These are phyloP conservation scores for Clarireedia hainanense DNA, from an alignment of 2,329 filamentous ascomycete species.

Conservation along the genomic window DNA sequence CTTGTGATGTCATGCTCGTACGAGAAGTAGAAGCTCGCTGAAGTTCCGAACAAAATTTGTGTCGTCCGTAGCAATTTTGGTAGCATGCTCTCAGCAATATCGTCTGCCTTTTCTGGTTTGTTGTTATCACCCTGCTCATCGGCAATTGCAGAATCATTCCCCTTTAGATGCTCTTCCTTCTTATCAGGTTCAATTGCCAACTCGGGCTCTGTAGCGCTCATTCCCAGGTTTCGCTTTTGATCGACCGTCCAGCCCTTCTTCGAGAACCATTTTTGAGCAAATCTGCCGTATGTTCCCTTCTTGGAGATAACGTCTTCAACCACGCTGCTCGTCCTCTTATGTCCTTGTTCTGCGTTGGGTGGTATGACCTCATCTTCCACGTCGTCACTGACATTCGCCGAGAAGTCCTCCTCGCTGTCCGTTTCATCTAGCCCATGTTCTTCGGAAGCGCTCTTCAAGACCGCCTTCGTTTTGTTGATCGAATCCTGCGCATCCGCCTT, in stretches of 20 bases:
- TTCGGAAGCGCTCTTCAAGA: constrained; percentile 31
- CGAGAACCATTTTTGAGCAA: constrained; percentile 88
- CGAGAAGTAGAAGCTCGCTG: constrained; percentile 85
- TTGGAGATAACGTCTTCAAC: constrained; percentile 82
- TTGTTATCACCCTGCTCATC: not conserved
- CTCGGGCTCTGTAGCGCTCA: constrained; percentile 41
- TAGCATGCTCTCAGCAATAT: constrained; percentile 41
- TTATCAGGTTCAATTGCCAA: not conserved
- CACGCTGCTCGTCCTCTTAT: constrained; percentile 49
- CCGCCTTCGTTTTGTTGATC: constrained; percentile 53
- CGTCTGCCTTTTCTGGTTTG: constrained; percentile 2
- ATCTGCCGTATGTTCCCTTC: constrained; percentile 78
- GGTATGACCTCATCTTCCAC: constrained; percentile 34
- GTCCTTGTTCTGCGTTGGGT: constrained; percentile 2
- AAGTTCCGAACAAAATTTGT: constrained; percentile 74
- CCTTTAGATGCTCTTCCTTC: not conserved
- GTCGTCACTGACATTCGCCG: constrained; percentile 32
- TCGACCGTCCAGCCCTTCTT: constrained; percentile 72
- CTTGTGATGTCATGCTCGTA: constrained; percentile 91
- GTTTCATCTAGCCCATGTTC: constrained; percentile 26
- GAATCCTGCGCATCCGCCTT: constrained; percentile 65
- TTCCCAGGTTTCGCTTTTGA: constrained; percentile 59
- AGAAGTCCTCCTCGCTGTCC: constrained; percentile 40
- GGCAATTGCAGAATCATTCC: not conserved
- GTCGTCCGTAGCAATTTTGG: constrained; percentile 81